Evolutionary conservation across 805 yeast genomes (phyloP), one percentile per base, ranked within the genome.

Genomic region (Schizosaccharomyces octosporus): DNA sequence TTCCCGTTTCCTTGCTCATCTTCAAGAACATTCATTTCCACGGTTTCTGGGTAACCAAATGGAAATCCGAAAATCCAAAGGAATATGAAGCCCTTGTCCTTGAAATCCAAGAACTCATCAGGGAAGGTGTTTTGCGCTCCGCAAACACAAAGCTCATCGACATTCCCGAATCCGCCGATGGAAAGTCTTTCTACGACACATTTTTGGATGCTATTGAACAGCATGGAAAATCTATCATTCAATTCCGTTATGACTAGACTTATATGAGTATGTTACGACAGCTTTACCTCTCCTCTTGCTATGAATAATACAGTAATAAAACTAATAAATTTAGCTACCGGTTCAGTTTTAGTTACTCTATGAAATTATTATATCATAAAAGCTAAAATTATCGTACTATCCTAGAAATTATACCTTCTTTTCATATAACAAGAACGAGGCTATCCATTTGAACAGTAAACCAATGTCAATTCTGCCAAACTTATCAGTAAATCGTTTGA

Each of bases 1-100:
- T 93, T 62, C 96, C 97, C 48, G 87, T 96, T 0, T 81, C 95
- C 0, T 74, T 86, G 63, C 86, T 86, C 69, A 89, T 93, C 65
- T 93, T 93, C 76, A 93, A 90, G 72, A 85, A 89, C 68, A 72
- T 93, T 62, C 81, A 84, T 5, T 81, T 88, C 61, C 79, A 82
- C 36, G 99, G 99, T 0, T 93, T 85, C 74, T 93, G 99, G 99
- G 82, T 88, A 63, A 85, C 95, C 13, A 81, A 75, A 55, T 81
- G 81, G 74, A 75, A 79, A 29, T 21, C 31, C 27, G 57, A 51
- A 29, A 24, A 51, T 17, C 57, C 57, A 5, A 11, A 29, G 11
- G 36, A 51, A 29, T 51, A 19, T 13, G 19, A 17, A 9, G n/a
- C n/a, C 1, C 31, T 51, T 51, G 32, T 51, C 11, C 31, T 24